Base-by-base conservation (phyloP, 1,284 basidiomycete genomes). In the Papiliotrema terrestris region DNA sequence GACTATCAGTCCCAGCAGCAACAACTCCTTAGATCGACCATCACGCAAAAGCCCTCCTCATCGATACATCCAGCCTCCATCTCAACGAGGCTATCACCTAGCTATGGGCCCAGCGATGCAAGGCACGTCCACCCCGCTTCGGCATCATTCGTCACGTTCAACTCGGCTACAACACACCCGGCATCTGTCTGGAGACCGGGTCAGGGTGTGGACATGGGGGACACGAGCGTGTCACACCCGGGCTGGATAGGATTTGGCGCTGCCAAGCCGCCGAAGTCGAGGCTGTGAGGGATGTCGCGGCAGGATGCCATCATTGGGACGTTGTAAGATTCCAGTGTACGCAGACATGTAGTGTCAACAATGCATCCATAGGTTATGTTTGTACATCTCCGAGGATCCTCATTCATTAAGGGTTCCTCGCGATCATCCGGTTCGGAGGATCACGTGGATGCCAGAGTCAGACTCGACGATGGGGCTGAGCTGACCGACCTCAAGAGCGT, bases 381-480 rank as follows among this genome's bases (percentile, higher is more conserved):
- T 11, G 29, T 32, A 23, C 43, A 5, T n/a, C 23, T 8, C 6
- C n/a, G 43, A 15, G 5, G 15, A 47, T 47, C 25, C 36, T n/a
- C n/a, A 11, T 19, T 5, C 20, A 5, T 15, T n/a, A 19, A 32
- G 9, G 20, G 17, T 9, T 2, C 19, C 14, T 3, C 38, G n/a
- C 38, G 17, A 20, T 80, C 76, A 96, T 11, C 81, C 92, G 46
- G 92, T 96, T 65, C 95, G 83, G 75, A 95, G 79, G 69, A 99
- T 91, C 62, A 98, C 74, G 76, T 99, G 96, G 14, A 96, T 89
- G n/a, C 96, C 96, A 63, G 90, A 94, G 67, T 98, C 95, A 39
- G 94, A 89, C 68, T 86, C 85, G 71, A 98, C 83, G 51, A 98
- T 80, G 48, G 84, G 87, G 76, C 90, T 93, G 65, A 98, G 85